A percentile compares a stretch with the other conserved stretches of the same genome.
phyloP scores from a whole-genome alignment of 352 stramenopile species.

The Phytophthora melonis region DNA sequence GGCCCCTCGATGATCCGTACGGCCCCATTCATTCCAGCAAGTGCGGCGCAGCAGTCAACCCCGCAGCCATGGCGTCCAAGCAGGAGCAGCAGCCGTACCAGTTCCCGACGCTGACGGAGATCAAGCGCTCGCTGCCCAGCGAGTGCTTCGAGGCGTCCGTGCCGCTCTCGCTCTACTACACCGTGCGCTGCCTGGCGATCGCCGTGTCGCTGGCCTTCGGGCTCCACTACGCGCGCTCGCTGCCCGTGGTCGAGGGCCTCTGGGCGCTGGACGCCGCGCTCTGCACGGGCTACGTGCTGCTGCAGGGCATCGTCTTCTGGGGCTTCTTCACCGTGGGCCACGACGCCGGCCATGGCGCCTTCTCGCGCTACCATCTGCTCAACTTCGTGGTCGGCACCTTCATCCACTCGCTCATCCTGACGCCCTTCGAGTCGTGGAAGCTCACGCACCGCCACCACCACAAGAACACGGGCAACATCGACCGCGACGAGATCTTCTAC shows the following conservation, averaged over 20 bases:
- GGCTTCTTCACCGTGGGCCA: slow-evolving; percentile 87
- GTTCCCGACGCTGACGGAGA: slow-evolving; percentile 84
- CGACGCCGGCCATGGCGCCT: slow-evolving; percentile 83
- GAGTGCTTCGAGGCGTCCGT: slow-evolving; percentile 81
- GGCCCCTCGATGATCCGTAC: background rate
- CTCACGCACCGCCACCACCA: slow-evolving; percentile 86
- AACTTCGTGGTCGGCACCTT: slow-evolving; percentile 82
- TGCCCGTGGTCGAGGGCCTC: slow-evolving; percentile 50
- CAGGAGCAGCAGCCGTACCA: slow-evolving; percentile 39
- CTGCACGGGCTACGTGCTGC: slow-evolving; percentile 67
- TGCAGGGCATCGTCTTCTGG: slow-evolving; percentile 86
- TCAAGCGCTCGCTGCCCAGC: slow-evolving; percentile 80
- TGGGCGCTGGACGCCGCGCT: slow-evolving; percentile 53
- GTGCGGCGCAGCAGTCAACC: slow-evolving; percentile 17
- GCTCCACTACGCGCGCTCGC: slow-evolving; percentile 52
- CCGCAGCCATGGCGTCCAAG: slow-evolving; percentile 34
- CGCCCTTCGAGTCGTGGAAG: slow-evolving; percentile 84
- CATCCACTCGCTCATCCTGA: slow-evolving; percentile 86
- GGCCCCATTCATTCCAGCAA: slow-evolving; percentile 28
- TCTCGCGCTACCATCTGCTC: slow-evolving; percentile 80
- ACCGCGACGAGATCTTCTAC: slow-evolving; percentile 88
- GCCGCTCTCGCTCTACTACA: slow-evolving; percentile 79
- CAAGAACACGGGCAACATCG: slow-evolving; percentile 90
- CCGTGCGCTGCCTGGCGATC: slow-evolving; percentile 61
- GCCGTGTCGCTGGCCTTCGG: slow-evolving; percentile 50